Conservation (phyloP, 768 basidiomycete species). For the Dioszegia hungarica region DNA sequence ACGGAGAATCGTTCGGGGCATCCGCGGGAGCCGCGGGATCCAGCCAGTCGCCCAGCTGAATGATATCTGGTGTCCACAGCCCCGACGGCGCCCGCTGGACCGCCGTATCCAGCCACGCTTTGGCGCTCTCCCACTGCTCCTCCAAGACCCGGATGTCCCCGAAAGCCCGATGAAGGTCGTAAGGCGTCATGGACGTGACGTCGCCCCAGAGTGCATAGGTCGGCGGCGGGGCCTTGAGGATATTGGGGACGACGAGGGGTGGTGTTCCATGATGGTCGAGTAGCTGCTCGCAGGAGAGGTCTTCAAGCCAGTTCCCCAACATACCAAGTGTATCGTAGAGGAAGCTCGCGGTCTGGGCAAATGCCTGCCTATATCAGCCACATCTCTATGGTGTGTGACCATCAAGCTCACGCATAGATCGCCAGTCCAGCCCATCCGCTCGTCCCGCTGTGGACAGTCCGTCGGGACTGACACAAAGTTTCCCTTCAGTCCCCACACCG, state of each 20-base stretch:
- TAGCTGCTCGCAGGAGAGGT: slow-evolving; percentile 34
- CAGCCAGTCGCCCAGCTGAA: slow-evolving; percentile 14
- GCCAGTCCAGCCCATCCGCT: slow-evolving; percentile 47
- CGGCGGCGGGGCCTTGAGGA: background rate
- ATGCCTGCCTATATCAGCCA: slow-evolving; percentile 25
- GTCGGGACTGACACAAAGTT: slow-evolving; percentile 42
- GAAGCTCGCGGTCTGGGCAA: slow-evolving; percentile 39
- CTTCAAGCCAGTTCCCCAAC: slow-evolving; percentile 37
- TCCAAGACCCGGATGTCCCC: slow-evolving; percentile 23
- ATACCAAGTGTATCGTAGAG: slow-evolving; percentile 34
- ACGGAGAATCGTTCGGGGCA: slow-evolving; percentile 22
- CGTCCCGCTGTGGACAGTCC: slow-evolving; percentile 48
- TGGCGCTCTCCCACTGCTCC: slow-evolving; percentile 29
- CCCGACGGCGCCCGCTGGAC: slow-evolving; percentile 24
- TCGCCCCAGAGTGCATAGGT: slow-evolving; percentile 4
- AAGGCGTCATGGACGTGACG: slow-evolving; percentile 13
- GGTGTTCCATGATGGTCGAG: slow-evolving; percentile 21
- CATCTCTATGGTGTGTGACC: background rate
- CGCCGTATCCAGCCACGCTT: slow-evolving; percentile 36
- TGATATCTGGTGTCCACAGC: slow-evolving; percentile 8
- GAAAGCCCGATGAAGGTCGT: slow-evolving; percentile 25
- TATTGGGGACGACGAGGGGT: slow-evolving; percentile 23
- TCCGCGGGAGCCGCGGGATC: slow-evolving; percentile 26
- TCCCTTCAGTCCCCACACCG: slow-evolving; percentile 32
- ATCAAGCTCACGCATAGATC: slow-evolving; percentile 18